Conservation (phyloP, 331 rosid genomes). For the Malus hybrid region DNA sequence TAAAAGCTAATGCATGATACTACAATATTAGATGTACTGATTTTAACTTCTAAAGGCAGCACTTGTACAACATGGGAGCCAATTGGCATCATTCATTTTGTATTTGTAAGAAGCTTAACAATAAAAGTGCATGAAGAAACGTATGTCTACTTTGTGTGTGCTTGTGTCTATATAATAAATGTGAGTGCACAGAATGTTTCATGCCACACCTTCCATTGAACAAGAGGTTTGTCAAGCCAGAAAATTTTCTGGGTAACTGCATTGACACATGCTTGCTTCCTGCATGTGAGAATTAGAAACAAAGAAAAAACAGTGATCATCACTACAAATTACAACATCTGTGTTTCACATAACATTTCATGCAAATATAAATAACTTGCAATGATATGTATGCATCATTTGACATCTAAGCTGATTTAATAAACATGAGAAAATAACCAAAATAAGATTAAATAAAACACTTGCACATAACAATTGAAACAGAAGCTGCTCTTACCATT, state of each 20-base stretch:
- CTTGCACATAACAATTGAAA: neutral
- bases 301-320: neutral
- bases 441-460: neutral
- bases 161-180: neutral
- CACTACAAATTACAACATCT: neutral
- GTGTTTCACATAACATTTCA: neutral
- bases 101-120: neutral
- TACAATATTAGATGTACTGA: neutral
- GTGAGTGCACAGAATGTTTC: neutral
- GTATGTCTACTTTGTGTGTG: neutral
- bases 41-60: neutral
- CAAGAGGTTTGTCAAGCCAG: constrained; percentile 63
- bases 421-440: neutral
- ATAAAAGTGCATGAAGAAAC: neutral
- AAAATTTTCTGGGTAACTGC: constrained; percentile 65
- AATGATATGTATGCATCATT: neutral
- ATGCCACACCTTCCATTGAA: constrained; percentile 64
- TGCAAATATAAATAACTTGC: neutral
- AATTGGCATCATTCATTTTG: neutral
- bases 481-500: neutral
- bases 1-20: neutral
- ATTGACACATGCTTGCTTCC: constrained; percentile 57
- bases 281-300: constrained; percentile 11
- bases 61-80: neutral
- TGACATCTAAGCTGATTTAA: neutral